Conservation (phyloP, 2,329 filamentous ascomycete species). For the Beauveria sp. region DNA sequence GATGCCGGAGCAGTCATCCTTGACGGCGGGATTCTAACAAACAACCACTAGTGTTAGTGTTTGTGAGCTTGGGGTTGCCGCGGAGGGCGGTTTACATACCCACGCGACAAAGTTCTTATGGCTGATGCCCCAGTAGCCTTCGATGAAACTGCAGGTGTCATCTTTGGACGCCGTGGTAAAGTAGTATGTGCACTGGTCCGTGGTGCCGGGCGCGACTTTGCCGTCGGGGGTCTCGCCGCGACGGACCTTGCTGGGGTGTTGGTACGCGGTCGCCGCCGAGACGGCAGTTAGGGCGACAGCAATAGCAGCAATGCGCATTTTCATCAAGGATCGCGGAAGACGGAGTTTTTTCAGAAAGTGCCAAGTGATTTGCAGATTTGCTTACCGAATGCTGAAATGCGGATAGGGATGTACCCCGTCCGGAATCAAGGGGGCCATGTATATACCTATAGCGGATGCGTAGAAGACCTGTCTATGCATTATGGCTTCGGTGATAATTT, state of each 20-base stretch:
- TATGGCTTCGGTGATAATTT: background rate
- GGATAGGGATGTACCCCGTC: background rate
- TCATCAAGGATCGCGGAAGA: background rate
- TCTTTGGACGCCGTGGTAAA: background rate
- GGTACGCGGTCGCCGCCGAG: background rate
- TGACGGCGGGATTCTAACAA: constrained; percentile 11
- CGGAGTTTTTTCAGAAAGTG: background rate
- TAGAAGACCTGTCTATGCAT: background rate
- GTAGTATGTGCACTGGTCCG: constrained; percentile 5
- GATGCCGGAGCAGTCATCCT: constrained; percentile 5
- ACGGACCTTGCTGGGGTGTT: background rate
- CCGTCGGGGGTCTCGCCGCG: background rate
- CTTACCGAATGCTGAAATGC: background rate
- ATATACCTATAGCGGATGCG: background rate
- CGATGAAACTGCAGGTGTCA: background rate
- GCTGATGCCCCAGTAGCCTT: constrained; percentile 1
- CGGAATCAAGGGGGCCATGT: background rate
- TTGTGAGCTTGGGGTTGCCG: background rate
- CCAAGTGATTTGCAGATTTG: background rate
- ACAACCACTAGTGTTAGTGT: background rate
- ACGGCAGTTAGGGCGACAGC: background rate
- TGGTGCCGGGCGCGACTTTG: background rate
- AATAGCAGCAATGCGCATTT: background rate
- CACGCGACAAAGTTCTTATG: constrained; percentile 7
- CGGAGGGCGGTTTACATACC: background rate